These are phyloP conservation scores for Plasmodium relictum DNA, from an alignment of 169 alveolate genomes.

Conservation along the genomic window DNA sequence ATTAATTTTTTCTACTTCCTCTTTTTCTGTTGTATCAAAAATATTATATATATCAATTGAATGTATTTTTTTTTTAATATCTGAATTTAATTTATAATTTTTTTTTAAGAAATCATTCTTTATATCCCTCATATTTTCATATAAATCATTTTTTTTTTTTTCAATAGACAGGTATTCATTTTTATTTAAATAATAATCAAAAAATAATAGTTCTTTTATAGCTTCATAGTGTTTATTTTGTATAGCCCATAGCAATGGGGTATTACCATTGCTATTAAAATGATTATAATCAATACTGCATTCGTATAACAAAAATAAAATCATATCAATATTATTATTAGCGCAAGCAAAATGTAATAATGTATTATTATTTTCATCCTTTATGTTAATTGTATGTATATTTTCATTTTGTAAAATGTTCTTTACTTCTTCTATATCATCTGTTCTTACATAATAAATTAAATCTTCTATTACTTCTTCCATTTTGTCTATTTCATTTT, in stretches of 20 bases:
- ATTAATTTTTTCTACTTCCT: constrained; percentile 7
- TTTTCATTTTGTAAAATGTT: constrained; percentile 47
- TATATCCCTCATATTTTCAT: constrained; percentile 41
- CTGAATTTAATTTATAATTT: constrained; percentile 8
- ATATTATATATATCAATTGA: constrained; percentile 27
- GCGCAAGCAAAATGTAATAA: constrained; percentile 85
- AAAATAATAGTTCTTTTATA: constrained; percentile 74
- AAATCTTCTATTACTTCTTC: constrained; percentile 37
- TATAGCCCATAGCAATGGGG: constrained; percentile 86
- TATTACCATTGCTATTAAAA: constrained; percentile 81
- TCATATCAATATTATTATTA: constrained; percentile 80
- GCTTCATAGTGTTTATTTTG: constrained; percentile 84
- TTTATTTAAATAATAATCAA: constrained; percentile 79
- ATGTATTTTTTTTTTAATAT: constrained; percentile 47
- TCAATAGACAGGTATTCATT: constrained; percentile 67
- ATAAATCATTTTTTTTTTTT: constrained; percentile 32
- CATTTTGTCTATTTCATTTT: background rate
- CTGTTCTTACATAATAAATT: constrained; percentile 61
- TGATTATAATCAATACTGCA: constrained; percentile 79
- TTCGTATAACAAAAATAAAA: constrained; percentile 79
- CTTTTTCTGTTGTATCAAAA: constrained; percentile 22
- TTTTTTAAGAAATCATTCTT: background rate
- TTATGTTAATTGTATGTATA: constrained; percentile 36
- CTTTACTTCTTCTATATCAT: constrained; percentile 49
- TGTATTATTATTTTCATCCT: constrained; percentile 78